Base-by-base conservation (phyloP, 148 eudicot species). In the Silene conica region DNA sequence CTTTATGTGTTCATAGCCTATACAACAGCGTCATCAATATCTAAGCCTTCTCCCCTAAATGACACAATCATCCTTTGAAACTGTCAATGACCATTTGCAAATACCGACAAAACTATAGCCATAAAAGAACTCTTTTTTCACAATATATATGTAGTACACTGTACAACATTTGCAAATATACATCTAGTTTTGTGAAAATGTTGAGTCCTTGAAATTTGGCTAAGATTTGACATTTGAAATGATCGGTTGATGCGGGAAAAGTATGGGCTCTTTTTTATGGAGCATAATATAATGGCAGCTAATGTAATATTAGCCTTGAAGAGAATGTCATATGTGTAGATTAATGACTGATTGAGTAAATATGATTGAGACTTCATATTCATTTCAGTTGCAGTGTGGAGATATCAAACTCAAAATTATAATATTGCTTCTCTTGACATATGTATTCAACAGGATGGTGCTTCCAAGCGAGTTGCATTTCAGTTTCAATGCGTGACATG, bases 401-500 rank as follows among this genome's bases (percentile, higher is more conserved):
- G 57, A 58, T 34, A 5, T 38, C 43, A 38, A 6, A 0, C 43
- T 38, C 43, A 38, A 45, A 72, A 23, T 72, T 34, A 13, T 61
- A 31, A 31, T 31, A 31, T 31, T 31, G 43, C 63, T 34, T 74
- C 43, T 75, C 71, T 76, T 56, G 78, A 45, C 23, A 38, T 71
- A 31, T 76, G 78, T 31, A 22, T 79, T 78, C 63, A 14, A 73
- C 41, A 94, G 98, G 97, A 92, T 82, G 96, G 83, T 63, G 86
- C 89, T 41, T 80, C 88, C 71, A 87, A 86, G 85, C 91, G 92
- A 76, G 74, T 94, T 73, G 64, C 82, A 69, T 94, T 91, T 77
- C 96, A 88, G 46, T 94, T 94, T 83, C 97, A 94, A 74, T 89
- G 96, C 54, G 92, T 94, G 43, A 94, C 93, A 8, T 88, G 92